phyloP scores from a whole-genome alignment of 2,329 filamentous ascomycete species.

The Orbilia brochopaga region DNA sequence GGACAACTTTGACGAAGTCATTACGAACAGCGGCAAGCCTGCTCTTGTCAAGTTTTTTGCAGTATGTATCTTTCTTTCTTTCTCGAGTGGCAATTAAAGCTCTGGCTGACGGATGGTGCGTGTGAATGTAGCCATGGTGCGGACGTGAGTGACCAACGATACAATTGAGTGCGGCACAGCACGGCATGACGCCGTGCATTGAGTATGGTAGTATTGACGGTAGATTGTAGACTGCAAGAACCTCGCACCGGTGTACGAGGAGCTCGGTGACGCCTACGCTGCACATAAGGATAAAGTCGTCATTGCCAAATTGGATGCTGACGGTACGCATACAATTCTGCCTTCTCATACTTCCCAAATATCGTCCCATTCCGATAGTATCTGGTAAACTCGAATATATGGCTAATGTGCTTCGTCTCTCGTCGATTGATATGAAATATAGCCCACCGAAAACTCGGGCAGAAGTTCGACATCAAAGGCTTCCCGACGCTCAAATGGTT shows the following conservation, averaged over 20 bases:
- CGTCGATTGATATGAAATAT: constrained; percentile 7
- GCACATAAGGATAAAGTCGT: constrained; percentile 70
- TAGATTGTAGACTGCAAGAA: constrained; percentile 54
- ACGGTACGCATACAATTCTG: constrained; percentile 62
- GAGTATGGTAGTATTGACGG: constrained; percentile 2
- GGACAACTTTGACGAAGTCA: constrained; percentile 86
- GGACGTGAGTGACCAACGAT: constrained; percentile 52
- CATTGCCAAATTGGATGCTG: constrained; percentile 95
- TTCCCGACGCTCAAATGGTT: constrained; percentile 99
- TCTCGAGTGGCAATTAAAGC: not conserved
- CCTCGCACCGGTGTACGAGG: constrained; percentile 54
- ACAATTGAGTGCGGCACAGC: not conserved
- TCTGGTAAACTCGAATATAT: not conserved
- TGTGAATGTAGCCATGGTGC: constrained; percentile 54
- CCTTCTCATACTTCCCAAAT: not conserved
- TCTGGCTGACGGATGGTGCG: constrained; percentile 19
- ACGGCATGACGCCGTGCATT: not conserved
- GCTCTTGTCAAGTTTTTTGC: constrained; percentile 98
- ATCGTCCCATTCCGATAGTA: not conserved
- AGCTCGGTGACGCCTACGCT: constrained; percentile 54
- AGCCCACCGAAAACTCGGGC: constrained; percentile 78
- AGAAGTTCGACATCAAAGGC: constrained; percentile 85
- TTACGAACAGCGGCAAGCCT: constrained; percentile 89
- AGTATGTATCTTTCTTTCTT: constrained; percentile 52
- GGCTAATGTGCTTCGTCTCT: not conserved